phyloP scores from a whole-genome alignment of 1,284 basidiomycete species.

The Ustilago esculenta region DNA sequence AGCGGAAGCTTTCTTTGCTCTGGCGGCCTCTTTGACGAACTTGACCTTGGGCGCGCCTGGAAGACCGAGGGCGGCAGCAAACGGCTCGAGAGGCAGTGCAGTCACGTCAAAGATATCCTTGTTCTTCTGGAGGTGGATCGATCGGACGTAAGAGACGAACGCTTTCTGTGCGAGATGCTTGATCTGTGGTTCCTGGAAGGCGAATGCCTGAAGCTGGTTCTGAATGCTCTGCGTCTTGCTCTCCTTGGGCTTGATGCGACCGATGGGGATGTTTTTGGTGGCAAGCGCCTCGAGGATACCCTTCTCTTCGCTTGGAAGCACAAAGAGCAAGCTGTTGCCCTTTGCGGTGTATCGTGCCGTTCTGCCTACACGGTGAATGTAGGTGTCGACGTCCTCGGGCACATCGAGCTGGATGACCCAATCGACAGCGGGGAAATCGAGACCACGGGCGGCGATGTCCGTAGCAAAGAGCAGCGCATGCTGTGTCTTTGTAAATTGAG shows the following conservation, averaged over 20 bases:
- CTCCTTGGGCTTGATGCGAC: conserved; percentile 87
- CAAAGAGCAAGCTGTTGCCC: conserved; percentile 84
- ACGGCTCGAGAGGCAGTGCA: conserved; percentile 82
- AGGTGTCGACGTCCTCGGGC: conserved; percentile 97
- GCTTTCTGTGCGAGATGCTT: conserved; percentile 97
- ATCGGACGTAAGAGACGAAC: conserved; percentile 94
- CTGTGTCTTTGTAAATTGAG: conserved; percentile 57
- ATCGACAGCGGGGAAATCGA: conserved; percentile 96
- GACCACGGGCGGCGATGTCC: conserved; percentile 94
- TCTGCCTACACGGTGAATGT: conserved; percentile 94
- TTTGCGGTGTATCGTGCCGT: conserved; percentile 92
- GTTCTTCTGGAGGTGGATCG: conserved; percentile 91
- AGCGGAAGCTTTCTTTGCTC: conserved; percentile 76
- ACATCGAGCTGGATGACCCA: conserved; percentile 99
- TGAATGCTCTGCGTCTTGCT: conserved; percentile 88
- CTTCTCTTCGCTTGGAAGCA: conserved; percentile 89
- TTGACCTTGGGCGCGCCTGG: conserved; percentile 97
- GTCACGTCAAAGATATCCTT: conserved; percentile 89
- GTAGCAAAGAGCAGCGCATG: conserved; percentile 71
- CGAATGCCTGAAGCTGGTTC: conserved; percentile 89
- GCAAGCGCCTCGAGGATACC: conserved; percentile 81
- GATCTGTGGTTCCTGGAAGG: conserved; percentile 95
- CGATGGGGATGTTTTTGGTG: conserved; percentile 75
- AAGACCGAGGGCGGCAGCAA: conserved; percentile 87
- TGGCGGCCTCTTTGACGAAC: conserved; percentile 79